These are phyloP conservation scores for Nemania sp. DNA, from an alignment of 2,329 filamentous ascomycete genomes.

Conservation along the genomic window DNA sequence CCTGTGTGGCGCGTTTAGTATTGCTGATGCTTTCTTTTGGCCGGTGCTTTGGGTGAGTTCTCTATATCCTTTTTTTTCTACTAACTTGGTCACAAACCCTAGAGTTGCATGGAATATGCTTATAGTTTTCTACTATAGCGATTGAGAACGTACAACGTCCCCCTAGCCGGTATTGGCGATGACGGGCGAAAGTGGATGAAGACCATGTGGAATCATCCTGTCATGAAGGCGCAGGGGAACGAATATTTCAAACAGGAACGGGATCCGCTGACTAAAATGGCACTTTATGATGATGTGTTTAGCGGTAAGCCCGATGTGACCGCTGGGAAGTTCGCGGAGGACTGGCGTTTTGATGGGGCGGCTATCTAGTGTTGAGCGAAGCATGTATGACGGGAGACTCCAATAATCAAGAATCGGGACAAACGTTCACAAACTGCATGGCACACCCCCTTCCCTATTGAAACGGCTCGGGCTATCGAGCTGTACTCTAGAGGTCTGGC, in stretches of 20 bases:
- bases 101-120: not conserved
- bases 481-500: no score
- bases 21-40: slow-evolving; percentile 52
- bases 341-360: slow-evolving; percentile 40
- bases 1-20: slow-evolving; percentile 47
- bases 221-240: slow-evolving; percentile 38
- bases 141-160: slow-evolving; percentile 48
- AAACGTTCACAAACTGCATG: no score
- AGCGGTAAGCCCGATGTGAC: slow-evolving; percentile 39
- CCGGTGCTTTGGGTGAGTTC: slow-evolving; percentile 46
- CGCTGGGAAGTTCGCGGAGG: slow-evolving; percentile 43
- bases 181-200: slow-evolving; percentile 47
- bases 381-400: no score
- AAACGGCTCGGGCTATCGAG: no score
- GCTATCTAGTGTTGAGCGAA: not conserved
- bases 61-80: not conserved
- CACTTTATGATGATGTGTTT: slow-evolving; percentile 47
- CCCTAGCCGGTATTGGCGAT: slow-evolving; percentile 42
- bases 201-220: slow-evolving; percentile 50
- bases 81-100: no score
- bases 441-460: no score
- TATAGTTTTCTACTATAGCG: slow-evolving; percentile 21
- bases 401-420: no score
- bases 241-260: slow-evolving; percentile 48
- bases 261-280: slow-evolving; percentile 41